These are phyloP conservation scores for Ascochyta lentis DNA, from an alignment of 2,329 filamentous ascomycete species.

Conservation along the genomic window DNA sequence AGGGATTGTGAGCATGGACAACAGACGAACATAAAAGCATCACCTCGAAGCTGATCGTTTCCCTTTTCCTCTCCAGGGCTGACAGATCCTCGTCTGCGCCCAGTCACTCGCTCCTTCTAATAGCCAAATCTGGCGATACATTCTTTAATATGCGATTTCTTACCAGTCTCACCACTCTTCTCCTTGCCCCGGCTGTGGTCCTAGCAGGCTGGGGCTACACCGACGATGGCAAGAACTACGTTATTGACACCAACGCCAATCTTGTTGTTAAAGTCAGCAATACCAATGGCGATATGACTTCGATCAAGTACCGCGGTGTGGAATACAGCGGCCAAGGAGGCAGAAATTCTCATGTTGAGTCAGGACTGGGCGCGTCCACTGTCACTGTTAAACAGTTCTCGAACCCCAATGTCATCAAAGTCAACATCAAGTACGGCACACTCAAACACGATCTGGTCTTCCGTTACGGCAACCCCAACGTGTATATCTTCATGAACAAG, in stretches of 20 bases:
- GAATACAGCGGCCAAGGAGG: constrained; percentile 57
- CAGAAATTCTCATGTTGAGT: constrained; percentile 60
- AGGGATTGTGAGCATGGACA: not conserved
- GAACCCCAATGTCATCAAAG: constrained; percentile 57
- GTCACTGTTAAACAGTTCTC: constrained; percentile 53
- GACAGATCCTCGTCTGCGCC: not conserved
- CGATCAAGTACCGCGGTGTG: constrained; percentile 63
- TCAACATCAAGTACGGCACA: constrained; percentile 62
- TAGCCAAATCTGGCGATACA: not conserved
- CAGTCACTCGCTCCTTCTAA: not conserved
- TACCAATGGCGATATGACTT: constrained; percentile 66
- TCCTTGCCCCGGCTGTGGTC: constrained; percentile 39
- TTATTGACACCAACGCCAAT: constrained; percentile 43
- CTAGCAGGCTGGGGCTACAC: constrained; percentile 51
- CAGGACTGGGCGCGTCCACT: constrained; percentile 62
- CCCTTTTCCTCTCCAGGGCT: not conserved
- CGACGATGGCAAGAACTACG: constrained; percentile 49
- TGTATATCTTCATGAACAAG: constrained; percentile 58
- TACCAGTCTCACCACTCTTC: constrained; percentile 17
- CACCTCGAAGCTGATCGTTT: not conserved
- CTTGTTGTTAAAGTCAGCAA: constrained; percentile 42
- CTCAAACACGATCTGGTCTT: constrained; percentile 68
- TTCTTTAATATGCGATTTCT: constrained; percentile 25
- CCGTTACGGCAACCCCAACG: constrained; percentile 62
- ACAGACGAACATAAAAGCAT: not conserved